A percentile compares a stretch with the other conserved stretches of the same genome.
phyloP scores from a whole-genome alignment of 257 asterid genomes.

The Capsicum baccatum region DNA sequence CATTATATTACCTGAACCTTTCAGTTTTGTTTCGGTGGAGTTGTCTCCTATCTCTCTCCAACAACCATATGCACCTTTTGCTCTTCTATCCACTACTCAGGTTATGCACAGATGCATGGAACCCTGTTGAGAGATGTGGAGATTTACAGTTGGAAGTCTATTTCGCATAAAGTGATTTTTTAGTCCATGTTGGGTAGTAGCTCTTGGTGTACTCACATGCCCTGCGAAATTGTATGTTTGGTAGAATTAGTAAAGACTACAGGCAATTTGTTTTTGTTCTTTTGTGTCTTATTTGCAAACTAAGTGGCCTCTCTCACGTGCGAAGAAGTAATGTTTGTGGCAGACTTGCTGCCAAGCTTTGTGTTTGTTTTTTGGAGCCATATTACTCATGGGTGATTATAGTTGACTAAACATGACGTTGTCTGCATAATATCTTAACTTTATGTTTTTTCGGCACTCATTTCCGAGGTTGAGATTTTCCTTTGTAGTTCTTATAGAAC shows the following conservation, averaged over 20 bases:
- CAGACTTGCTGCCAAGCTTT: not conserved
- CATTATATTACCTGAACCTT: not conserved
- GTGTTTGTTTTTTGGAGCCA: not conserved
- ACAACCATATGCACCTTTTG: not conserved
- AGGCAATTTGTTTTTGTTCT: not conserved
- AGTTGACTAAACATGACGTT: not conserved
- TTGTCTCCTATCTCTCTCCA: not conserved
- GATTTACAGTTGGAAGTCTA: constrained; percentile 23
- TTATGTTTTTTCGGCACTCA: not conserved
- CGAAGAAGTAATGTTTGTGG: not conserved
- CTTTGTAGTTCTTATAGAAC: not conserved
- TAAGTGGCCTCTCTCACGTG: not conserved
- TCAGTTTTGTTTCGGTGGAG: not conserved
- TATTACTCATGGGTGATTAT: not conserved
- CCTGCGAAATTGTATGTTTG: not conserved
- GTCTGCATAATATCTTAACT: not conserved
- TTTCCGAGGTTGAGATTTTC: not conserved
- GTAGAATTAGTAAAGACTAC: not conserved
- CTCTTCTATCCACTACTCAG: not conserved
- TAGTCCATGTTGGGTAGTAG: not conserved
- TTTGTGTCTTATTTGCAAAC: not conserved
- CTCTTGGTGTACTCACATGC: not conserved
- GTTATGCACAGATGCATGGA: not conserved
- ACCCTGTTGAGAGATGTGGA: not conserved
- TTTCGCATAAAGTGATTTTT: not conserved